Evolutionary conservation across 2,329 filamentous ascomycete genomes (phyloP).

Genomic region (Monascus ruber): DNA sequence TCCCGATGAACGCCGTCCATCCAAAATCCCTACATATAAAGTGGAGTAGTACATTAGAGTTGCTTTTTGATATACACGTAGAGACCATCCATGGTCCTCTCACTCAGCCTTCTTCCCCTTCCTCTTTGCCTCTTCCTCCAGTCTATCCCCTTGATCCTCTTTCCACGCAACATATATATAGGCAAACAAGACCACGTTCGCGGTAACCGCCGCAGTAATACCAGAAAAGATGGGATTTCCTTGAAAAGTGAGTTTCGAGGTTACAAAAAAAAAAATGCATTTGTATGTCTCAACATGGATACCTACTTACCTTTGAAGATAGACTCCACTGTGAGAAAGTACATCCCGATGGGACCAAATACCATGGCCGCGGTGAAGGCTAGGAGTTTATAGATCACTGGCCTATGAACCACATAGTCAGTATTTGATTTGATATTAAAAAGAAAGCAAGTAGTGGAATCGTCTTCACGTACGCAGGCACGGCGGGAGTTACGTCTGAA

Average conservation of each 20-base stretch:
- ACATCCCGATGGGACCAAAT: conserved; percentile 71
- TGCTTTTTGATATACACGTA: too few relatives aligned
- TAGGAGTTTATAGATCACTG: conserved; percentile 82
- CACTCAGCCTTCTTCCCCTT: conserved; percentile 40
- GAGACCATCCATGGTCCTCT: background rate
- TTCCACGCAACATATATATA: conserved; percentile 87
- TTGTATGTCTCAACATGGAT: background rate
- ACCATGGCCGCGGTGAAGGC: conserved; percentile 90
- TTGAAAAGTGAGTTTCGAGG: conserved; percentile 26
- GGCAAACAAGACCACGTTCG: conserved; percentile 80
- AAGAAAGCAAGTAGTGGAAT: background rate
- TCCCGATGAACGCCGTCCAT: background rate
- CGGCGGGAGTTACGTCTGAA: conserved; percentile 69
- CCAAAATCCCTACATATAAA: background rate
- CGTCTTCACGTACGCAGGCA: conserved; percentile 55
- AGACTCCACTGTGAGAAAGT: conserved; percentile 67
- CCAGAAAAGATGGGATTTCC: conserved; percentile 85
- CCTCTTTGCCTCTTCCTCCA: conserved; percentile 44
- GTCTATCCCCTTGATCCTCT: conserved; percentile 74
- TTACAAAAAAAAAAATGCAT: background rate
- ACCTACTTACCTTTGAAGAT: conserved; percentile 59
- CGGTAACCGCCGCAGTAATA: conserved; percentile 72
- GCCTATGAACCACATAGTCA: conserved; percentile 36
- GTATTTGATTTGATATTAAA: background rate
- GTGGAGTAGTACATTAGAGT: too few relatives aligned